Percentiles rank a stretch among this genome's conserved stretches.
Evolutionary conservation across 169 alveolate genomes (phyloP).

Genomic region (Amoebophrya sp.): DNA sequence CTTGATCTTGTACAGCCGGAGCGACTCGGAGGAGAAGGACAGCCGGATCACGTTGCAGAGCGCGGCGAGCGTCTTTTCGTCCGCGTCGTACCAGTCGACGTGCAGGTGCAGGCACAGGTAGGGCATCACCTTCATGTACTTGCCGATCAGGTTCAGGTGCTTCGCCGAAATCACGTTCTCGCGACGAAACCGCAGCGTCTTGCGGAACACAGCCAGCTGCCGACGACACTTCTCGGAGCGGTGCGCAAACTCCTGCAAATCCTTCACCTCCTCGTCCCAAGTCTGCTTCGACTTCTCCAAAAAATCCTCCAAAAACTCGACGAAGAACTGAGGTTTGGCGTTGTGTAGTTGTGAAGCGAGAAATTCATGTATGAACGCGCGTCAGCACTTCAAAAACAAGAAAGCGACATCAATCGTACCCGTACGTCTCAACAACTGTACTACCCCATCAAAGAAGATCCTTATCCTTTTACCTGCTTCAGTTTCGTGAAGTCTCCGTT

Average conservation of each 20-base stretch:
- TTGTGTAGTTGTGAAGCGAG: no score
- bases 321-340: neutral
- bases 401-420: no score
- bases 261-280: neutral
- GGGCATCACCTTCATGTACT: neutral
- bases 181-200: neutral
- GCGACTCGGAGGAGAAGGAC: neutral
- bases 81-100: neutral
- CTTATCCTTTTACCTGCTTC: neutral
- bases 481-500: neutral
- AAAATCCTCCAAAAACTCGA: neutral
- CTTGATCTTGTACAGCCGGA: neutral
- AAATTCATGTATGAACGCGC: no score
- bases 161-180: neutral
- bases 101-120: neutral
- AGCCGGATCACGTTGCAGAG: neutral
- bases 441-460: no score
- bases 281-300: neutral
- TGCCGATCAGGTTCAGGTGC: neutral
- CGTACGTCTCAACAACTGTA: no score
- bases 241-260: neutral
- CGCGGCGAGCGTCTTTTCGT: neutral
- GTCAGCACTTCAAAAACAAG: no score
- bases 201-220: neutral
- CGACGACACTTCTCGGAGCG: neutral